Evolutionary conservation across 2,329 filamentous ascomycete species (phyloP), one percentile per base, ranked within the genome.

Genomic region (Dactylellina cionopaga): DNA sequence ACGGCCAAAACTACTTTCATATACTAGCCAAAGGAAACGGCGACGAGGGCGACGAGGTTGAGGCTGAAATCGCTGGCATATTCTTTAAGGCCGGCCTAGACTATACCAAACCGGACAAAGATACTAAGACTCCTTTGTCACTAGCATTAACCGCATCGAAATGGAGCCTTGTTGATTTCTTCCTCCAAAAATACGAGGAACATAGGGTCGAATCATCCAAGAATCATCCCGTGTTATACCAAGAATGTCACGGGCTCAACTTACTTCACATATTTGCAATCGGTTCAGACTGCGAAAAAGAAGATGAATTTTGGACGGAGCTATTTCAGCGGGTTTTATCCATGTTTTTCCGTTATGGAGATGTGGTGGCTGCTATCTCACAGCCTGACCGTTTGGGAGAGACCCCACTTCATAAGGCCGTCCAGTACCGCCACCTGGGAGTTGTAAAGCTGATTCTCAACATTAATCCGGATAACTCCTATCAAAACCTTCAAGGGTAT

Each of bases 1-100:
- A 25, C 13, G 13, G 27, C 9, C 4, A 59, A 33, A 63, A 39
- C 17, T 55, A 41, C 19, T 68, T 68, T 15, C 63, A 68, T 19
- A 7, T 33, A 1, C 52, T 68, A 2, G 52, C 54, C 2, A n/a
- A 13, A 22, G 35, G 37, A 5, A 9, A 7, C 2, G n/a, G 29
- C n/a, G 22, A 13, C 22, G 24, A 33, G 3, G 25, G 33, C 24
- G 51, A 41, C 10, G 22, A 15, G 1, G 56, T 24, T 3, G n/a
- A n/a, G n/a, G 29, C 41, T 17, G 41, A 19, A 5, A 60, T 71
- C 11, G 56, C 66, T 2, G 2, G 19, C 10, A 44, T 56, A 4
- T 35, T 71, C 11, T 44, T 56, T 15, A 33, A 63, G 0, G 56
- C 37, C 1, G 41, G 51, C n/a, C 25, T 71, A 3, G 51, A 71